A percentile compares a stretch with the other conserved stretches of the same genome.
Evolutionary conservation across 2,329 filamentous ascomycete genomes (phyloP).

Genomic region (Neurospora crassa): DNA sequence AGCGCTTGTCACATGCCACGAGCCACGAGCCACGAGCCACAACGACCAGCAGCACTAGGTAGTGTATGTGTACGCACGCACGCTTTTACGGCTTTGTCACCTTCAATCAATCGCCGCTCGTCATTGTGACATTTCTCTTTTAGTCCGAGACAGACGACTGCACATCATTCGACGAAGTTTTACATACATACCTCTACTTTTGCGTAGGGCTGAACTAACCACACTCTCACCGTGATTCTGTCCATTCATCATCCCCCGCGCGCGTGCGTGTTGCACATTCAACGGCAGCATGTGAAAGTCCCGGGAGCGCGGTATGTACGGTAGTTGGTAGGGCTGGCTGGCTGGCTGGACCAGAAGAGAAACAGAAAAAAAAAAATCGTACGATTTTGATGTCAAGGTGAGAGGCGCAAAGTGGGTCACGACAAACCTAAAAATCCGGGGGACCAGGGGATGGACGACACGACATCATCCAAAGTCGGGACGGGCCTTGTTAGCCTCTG

Average conservation of each 20-base stretch:
- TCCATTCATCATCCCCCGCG: neutral
- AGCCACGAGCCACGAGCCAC: no score
- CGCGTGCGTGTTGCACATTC: neutral
- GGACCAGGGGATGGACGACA: neutral
- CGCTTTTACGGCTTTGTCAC: no score
- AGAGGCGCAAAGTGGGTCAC: neutral
- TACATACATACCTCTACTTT: neutral
- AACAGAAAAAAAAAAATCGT: conserved; percentile 11
- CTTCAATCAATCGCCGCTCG: no score
- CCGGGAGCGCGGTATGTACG: conserved; percentile 9
- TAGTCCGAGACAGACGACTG: neutral
- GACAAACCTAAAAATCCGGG: neutral
- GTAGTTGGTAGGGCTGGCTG: conserved; percentile 4
- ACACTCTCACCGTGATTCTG: neutral
- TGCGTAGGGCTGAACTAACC: neutral
- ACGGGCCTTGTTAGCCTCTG: neutral
- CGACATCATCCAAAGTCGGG: neutral
- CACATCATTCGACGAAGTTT: neutral
- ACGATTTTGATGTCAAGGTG: conserved; percentile 19
- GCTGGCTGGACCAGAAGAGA: conserved; percentile 1
- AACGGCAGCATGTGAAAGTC: neutral
- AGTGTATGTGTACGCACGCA: no score
- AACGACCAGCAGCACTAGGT: no score
- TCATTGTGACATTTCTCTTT: neutral
- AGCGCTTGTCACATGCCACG: no score